Evolutionary conservation across 2,329 filamentous ascomycete genomes (phyloP).

Genomic region (Didymella sp.): DNA sequence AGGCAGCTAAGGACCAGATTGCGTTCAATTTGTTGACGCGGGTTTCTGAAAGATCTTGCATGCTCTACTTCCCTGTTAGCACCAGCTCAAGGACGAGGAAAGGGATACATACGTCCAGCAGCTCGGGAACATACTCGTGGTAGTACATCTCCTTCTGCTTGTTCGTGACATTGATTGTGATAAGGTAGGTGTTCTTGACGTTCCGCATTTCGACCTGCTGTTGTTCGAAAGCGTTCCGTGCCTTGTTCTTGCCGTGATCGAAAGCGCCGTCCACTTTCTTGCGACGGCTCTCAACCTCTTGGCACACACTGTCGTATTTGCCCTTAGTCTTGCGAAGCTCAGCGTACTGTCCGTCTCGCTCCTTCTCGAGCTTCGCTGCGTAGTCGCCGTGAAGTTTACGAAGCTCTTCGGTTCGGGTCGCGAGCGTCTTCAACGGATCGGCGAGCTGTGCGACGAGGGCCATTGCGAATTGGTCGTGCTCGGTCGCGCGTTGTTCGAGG

Average conservation of each 20-base stretch:
- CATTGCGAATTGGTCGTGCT: conserved; percentile 84
- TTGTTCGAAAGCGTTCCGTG: conserved; percentile 88
- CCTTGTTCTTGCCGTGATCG: conserved; percentile 84
- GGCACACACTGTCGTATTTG: conserved; percentile 91
- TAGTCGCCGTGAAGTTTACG: conserved; percentile 91
- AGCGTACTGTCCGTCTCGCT: conserved; percentile 81
- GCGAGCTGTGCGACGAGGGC: conserved; percentile 82
- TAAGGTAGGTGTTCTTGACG: conserved; percentile 96
- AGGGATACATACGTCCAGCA: conserved; percentile 74
- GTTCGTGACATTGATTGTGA: conserved; percentile 95
- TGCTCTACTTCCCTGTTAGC: conserved; percentile 54
- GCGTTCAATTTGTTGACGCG: conserved; percentile 82
- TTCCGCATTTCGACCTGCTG: conserved; percentile 97
- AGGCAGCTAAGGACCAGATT: conserved; percentile 81
- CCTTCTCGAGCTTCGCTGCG: conserved; percentile 84
- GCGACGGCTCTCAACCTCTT: conserved; percentile 90
- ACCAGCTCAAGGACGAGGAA: not conserved
- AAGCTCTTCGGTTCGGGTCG: conserved; percentile 82
- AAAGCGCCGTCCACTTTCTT: conserved; percentile 96
- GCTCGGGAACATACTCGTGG: conserved; percentile 92
- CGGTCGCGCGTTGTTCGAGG: conserved; percentile 83
- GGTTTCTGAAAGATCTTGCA: conserved; percentile 94
- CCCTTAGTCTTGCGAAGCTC: conserved; percentile 90
- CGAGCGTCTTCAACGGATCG: conserved; percentile 81
- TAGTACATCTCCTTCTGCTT: conserved; percentile 98